phyloP scores from a whole-genome alignment of 768 basidiomycete genomes.

The Cystofilobasidium macerans region DNA sequence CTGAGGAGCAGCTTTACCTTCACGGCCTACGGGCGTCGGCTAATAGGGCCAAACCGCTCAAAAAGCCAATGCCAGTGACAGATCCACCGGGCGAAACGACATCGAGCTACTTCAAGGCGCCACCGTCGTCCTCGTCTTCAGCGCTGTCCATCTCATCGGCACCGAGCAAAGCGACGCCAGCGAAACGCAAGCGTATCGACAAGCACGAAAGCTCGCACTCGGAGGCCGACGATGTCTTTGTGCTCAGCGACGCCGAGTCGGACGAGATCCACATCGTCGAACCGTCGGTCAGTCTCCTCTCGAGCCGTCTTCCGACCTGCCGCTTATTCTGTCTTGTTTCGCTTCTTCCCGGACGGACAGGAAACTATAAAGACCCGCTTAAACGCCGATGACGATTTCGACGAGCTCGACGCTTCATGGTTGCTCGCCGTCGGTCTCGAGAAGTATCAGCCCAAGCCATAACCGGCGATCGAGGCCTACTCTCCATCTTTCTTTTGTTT shows the following conservation, averaged over 20 bases:
- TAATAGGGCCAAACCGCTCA: background rate
- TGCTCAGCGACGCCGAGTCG: background rate
- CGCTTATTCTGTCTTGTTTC: background rate
- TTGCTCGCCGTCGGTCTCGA: background rate
- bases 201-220: background rate
- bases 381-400: background rate
- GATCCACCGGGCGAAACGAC: background rate
- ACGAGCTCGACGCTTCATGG: background rate
- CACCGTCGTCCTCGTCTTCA: background rate
- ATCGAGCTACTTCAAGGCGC: conserved; percentile 2
- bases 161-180: too few species aligned
- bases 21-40: background rate
- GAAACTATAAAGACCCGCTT: background rate
- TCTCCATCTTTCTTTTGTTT: background rate
- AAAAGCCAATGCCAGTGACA: too few species aligned
- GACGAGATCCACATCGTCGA: background rate
- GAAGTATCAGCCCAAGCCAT: too few species aligned
- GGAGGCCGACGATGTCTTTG: background rate
- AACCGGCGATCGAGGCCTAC: background rate
- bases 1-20: background rate
- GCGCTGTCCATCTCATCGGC: too few species aligned
- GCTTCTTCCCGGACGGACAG: background rate
- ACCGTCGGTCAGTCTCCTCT: background rate
- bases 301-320: too few species aligned
- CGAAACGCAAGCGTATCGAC: background rate